These are phyloP conservation scores for Metschnikowia dekortorum DNA, from an alignment of 805 yeast species.

Conservation along the genomic window DNA sequence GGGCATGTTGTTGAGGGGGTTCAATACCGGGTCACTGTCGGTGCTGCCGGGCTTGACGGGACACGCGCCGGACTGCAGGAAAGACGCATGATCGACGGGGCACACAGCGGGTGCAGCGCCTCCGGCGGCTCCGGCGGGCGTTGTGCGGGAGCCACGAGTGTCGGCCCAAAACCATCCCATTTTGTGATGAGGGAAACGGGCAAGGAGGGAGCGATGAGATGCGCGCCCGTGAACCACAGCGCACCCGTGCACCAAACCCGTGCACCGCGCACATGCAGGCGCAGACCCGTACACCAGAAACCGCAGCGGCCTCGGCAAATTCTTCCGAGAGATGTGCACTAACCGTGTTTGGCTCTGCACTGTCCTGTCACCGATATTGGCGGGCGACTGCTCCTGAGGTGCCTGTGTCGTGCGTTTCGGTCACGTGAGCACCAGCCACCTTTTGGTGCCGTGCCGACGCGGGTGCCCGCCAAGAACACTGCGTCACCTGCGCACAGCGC, in stretches of 20 bases:
- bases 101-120: constrained; percentile 13
- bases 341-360: too few relatives aligned
- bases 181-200: constrained; percentile 3
- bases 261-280: too few relatives aligned
- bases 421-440: too few relatives aligned
- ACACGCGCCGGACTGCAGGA: constrained; percentile 13
- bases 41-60: constrained; percentile 8
- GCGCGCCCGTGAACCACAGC: background rate
- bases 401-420: too few relatives aligned
- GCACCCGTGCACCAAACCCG: constrained; percentile 4
- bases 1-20: constrained; percentile 92
- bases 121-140: background rate
- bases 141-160: background rate
- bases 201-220: background rate
- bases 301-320: too few relatives aligned
- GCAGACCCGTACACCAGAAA: background rate
- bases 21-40: background rate
- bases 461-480: too few relatives aligned
- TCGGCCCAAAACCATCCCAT: constrained; percentile 96
- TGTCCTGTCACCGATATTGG: too few relatives aligned
- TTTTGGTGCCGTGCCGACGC: too few relatives aligned
- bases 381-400: too few relatives aligned
- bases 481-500: too few relatives aligned
- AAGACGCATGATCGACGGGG: constrained; percentile 13
- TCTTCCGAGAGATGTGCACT: too few relatives aligned